Percentiles rank a stretch among this genome's conserved stretches.
Evolutionary conservation across 768 basidiomycete species (phyloP).

Genomic region (Chlorophyllum brunneum): DNA sequence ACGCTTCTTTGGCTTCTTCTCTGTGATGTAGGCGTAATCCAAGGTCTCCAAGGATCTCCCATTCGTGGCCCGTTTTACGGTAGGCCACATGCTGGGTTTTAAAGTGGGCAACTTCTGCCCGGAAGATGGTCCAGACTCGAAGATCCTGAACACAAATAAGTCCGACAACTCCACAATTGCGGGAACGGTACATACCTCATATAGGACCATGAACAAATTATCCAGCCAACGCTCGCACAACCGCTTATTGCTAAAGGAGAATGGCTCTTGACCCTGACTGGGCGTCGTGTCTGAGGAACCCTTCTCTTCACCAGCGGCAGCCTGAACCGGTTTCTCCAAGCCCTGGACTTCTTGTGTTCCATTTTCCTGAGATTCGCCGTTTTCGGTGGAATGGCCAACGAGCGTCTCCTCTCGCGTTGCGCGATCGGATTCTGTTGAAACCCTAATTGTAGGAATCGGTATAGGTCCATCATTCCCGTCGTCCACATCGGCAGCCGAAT

Average conservation of each 20-base stretch:
- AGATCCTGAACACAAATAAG: constrained; percentile 58
- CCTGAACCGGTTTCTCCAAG: constrained; percentile 47
- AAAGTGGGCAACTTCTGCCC: constrained; percentile 97
- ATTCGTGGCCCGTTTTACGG: constrained; percentile 93
- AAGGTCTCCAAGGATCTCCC: constrained; percentile 97
- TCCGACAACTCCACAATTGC: neutral
- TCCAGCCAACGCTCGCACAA: constrained; percentile 98
- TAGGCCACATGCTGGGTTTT: constrained; percentile 98
- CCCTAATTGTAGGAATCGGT: constrained; percentile 62
- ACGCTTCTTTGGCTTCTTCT: constrained; percentile 98
- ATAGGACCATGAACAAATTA: constrained; percentile 97
- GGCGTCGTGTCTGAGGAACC: constrained; percentile 34
- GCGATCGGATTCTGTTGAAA: constrained; percentile 60
- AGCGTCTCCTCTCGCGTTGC: constrained; percentile 28
- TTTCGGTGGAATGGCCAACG: constrained; percentile 6
- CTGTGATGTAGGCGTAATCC: constrained; percentile 93
- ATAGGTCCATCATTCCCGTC: constrained; percentile 26
- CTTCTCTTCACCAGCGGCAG: constrained; percentile 46
- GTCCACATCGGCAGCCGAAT: constrained; percentile 21
- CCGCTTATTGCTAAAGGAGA: constrained; percentile 94
- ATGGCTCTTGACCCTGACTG: constrained; percentile 49
- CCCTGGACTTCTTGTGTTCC: constrained; percentile 18
- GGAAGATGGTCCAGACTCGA: constrained; percentile 97
- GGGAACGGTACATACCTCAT: constrained; percentile 62
- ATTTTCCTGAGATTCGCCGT: constrained; percentile 21